Conservation (phyloP, 1,139 yeast species). For the Taphrina flavorubra region DNA sequence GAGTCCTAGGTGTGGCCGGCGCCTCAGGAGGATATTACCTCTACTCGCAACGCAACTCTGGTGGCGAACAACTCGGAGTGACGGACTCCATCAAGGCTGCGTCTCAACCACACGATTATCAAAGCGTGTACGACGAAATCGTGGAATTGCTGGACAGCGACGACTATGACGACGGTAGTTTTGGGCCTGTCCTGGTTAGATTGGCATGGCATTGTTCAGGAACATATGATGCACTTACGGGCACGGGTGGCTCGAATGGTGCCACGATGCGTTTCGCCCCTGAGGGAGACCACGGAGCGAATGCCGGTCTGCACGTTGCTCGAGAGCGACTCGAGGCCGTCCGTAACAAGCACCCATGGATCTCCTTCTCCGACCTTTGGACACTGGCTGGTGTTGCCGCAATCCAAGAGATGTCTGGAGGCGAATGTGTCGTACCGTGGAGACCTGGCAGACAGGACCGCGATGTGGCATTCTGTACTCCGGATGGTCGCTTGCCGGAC, state of each 20-base stretch:
- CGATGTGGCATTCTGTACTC: slow-evolving; percentile 59
- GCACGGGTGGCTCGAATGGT: slow-evolving; percentile 73
- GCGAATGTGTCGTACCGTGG: slow-evolving; percentile 67
- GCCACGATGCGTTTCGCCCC: slow-evolving; percentile 64
- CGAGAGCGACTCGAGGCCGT: slow-evolving; percentile 63
- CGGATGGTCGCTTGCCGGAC: slow-evolving; percentile 65
- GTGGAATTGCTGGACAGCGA: slow-evolving; percentile 33
- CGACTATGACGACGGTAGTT: slow-evolving; percentile 66
- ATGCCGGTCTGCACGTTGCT: slow-evolving; percentile 66
- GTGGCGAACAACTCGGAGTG: slow-evolving; percentile 33
- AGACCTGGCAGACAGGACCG: slow-evolving; percentile 68
- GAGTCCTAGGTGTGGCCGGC: slow-evolving; percentile 24
- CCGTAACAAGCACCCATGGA: slow-evolving; percentile 63
- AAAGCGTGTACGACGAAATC: slow-evolving; percentile 36
- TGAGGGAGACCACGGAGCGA: slow-evolving; percentile 64
- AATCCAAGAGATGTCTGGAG: slow-evolving; percentile 59
- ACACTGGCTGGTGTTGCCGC: slow-evolving; percentile 69
- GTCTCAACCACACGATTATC: slow-evolving; percentile 30
- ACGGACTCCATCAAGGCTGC: slow-evolving; percentile 35
- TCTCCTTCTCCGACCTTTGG: slow-evolving; percentile 70
- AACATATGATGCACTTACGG: slow-evolving; percentile 61
- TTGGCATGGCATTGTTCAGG: slow-evolving; percentile 77
- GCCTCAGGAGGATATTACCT: slow-evolving; percentile 35
- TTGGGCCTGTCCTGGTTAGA: slow-evolving; percentile 68
- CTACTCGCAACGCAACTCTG: slow-evolving; percentile 36